A percentile compares a stretch with the other conserved stretches of the same genome.
phyloP scores from a whole-genome alignment of 176 grass and related monocot genomes.

The Tillandsia fasciculata region DNA sequence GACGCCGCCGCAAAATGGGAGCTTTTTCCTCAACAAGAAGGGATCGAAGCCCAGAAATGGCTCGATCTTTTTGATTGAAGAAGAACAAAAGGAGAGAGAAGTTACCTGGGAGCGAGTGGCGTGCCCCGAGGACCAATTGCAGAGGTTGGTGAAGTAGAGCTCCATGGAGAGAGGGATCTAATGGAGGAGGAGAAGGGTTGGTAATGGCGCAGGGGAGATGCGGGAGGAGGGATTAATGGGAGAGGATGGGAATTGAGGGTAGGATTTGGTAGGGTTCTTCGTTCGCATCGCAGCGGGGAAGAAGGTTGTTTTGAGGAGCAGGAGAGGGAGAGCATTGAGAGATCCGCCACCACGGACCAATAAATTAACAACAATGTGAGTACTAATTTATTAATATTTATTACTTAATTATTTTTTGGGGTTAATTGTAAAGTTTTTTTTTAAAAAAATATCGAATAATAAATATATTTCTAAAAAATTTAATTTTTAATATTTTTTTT shows the following conservation, averaged over 20 bases:
- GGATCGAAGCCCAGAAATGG: conserved; percentile 14
- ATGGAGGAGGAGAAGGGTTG: not conserved
- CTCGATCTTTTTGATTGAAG: conserved; percentile 3
- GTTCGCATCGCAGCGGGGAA: not conserved
- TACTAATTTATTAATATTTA: too few species aligned
- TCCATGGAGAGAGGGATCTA: conserved; percentile 19
- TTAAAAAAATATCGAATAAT: too few species aligned
- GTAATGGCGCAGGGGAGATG: not conserved
- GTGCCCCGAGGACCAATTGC: conserved; percentile 14
- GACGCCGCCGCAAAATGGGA: not conserved
- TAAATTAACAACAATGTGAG: too few species aligned
- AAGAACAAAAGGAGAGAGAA: conserved; percentile 5
- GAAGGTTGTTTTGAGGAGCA: not conserved
- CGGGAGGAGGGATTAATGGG: not conserved
- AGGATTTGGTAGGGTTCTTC: not conserved
- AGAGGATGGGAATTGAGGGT: not conserved
- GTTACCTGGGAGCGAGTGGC: not conserved
- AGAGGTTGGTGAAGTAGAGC: conserved; percentile 18
- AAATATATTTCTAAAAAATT: too few species aligned
- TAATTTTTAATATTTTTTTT: too few species aligned
- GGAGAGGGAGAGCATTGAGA: not conserved
- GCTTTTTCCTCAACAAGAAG: conserved; percentile 10
- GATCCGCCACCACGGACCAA: not conserved
- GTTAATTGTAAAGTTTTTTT: too few species aligned
- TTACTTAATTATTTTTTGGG: too few species aligned